Base-by-base conservation (phyloP, 1,284 basidiomycete genomes). In the Puccinia horiana region DNA sequence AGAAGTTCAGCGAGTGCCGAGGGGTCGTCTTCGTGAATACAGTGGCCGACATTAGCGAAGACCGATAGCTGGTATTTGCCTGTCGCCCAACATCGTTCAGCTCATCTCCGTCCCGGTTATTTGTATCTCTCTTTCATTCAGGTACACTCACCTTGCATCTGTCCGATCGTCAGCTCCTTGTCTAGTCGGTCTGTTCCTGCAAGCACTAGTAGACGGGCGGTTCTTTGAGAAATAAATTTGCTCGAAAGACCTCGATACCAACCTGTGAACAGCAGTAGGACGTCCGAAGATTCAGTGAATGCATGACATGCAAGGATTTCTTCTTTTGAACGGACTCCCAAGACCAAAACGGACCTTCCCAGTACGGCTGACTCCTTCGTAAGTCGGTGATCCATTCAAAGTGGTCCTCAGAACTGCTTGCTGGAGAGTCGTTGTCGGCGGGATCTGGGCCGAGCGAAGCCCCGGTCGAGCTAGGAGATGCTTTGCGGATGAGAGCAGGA, bases 61-160 rank as follows among this genome's bases (percentile, higher is more conserved):
- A 98, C 94, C 32, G 91, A 92, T 85, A 98, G 90, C 88, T 98
- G 96, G 88, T 98, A 98, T 87, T 98, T 98, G 82, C 96, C 96
- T 88, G 93, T 92, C 86, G 12, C 52, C 12, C 52, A 12, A 12
- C 12, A 12, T 29, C 86, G n/a, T n/a, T n/a, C n/a, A n/a, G n/a
- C n/a, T n/a, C n/a, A n/a, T n/a, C n/a, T n/a, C n/a, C n/a, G n/a
- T n/a, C n/a, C n/a, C n/a, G n/a, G n/a, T n/a, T 18, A 35, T 44
- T n/a, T 29, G 16, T 67, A 40, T 37, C 63, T 8, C 9, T 4
- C 61, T 40, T 40, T 14, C 37, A n/a, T n/a, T n/a, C n/a, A n/a
- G n/a, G n/a, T 40, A 29, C 8, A 49, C 29, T 47, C 32, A 79
- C 77, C 77, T 79, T 79, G 77, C 96, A 99, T 98, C 87, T 99